phyloP scores from a whole-genome alignment of 345 rosid species.

The Eucalyptus coolabah region DNA sequence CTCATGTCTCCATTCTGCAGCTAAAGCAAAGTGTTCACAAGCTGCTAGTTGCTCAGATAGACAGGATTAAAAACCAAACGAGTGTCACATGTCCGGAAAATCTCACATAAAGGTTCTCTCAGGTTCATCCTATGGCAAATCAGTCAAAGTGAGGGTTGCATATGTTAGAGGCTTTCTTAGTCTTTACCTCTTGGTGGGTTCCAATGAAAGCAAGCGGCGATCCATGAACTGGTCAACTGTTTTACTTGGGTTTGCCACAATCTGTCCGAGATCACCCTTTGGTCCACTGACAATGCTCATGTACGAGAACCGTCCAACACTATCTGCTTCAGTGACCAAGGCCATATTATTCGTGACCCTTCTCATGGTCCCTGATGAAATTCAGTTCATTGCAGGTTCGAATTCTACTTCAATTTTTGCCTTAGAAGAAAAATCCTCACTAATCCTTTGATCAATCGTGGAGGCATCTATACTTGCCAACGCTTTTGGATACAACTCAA shows the following conservation, averaged over 20 bases:
- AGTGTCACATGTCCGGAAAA: background rate
- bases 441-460: background rate
- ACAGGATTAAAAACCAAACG: slow-evolving; percentile 23
- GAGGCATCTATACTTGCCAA: background rate
- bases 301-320: background rate
- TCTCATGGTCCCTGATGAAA: background rate
- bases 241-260: background rate
- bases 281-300: background rate
- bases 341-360: background rate
- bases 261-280: background rate
- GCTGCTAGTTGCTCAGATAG: slow-evolving; percentile 42
- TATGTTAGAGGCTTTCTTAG: background rate
- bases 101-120: background rate
- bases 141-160: background rate
- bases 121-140: background rate
- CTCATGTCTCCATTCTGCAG: slow-evolving; percentile 19
- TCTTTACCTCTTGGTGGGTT: background rate
- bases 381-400: background rate
- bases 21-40: slow-evolving; percentile 44
- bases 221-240: background rate
- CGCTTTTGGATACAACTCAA: background rate
- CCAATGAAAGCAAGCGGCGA: background rate
- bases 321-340: background rate
- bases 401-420: background rate
- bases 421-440: background rate